Conservation (phyloP, 2,329 filamentous ascomycete species). For the Aspergillus sp. region DNA sequence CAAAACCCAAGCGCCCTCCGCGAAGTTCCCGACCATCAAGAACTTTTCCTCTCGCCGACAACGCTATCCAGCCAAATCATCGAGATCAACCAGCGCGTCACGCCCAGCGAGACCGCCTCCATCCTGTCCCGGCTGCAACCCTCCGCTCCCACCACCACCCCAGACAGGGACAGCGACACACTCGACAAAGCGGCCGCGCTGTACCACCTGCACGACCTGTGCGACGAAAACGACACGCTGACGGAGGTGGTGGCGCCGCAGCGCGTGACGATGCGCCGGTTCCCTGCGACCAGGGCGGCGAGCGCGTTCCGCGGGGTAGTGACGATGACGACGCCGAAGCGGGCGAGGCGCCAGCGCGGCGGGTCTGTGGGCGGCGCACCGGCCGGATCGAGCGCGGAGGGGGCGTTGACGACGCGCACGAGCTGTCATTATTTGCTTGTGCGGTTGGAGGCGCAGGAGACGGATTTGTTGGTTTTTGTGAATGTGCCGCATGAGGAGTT, state of each 20-base stretch:
- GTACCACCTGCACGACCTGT: conserved; percentile 62
- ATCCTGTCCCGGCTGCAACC: conserved; percentile 15
- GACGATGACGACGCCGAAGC: conserved; percentile 21
- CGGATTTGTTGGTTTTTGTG: conserved; percentile 80
- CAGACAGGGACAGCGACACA: conserved; percentile 45
- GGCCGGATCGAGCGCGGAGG: conserved; percentile 19
- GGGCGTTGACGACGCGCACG: conserved; percentile 42
- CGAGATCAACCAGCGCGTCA: conserved; percentile 83
- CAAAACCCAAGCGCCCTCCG: conserved; percentile 27
- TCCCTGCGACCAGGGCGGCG: conserved; percentile 11
- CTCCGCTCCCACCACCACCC: conserved; percentile 39
- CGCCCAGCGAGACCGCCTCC: conserved; percentile 23
- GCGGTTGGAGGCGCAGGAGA: conserved; percentile 69
- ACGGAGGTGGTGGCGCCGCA: conserved; percentile 66
- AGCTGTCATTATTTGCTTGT: conserved; percentile 75
- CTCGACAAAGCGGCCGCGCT: conserved; percentile 52
- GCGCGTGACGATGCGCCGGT: conserved; percentile 52
- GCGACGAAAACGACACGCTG: conserved; percentile 62
- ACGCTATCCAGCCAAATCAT: conserved; percentile 86
- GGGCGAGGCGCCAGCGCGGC: conserved; percentile 10
- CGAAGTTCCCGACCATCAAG: conserved; percentile 64
- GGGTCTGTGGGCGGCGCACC: conserved; percentile 14
- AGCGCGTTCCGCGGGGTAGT: conserved; percentile 29
- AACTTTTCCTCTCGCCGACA: conserved; percentile 81
- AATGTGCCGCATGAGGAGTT: conserved; percentile 84